These are phyloP conservation scores for Cladochytrium tenue DNA, from an alignment of 371 early-diverging fungal species.

Conservation along the genomic window DNA sequence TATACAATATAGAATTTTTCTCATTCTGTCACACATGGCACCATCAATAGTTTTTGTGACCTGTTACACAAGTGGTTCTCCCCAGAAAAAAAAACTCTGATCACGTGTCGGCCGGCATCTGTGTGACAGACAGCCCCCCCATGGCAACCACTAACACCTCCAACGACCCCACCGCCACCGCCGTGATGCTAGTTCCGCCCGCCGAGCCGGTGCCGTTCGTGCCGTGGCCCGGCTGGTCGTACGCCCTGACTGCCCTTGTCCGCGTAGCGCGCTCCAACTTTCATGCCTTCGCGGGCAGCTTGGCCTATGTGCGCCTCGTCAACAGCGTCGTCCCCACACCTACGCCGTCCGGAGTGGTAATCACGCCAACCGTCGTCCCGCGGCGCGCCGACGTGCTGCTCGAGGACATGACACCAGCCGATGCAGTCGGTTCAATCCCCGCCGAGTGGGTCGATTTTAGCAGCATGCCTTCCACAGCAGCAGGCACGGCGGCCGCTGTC, in stretches of 20 bases:
- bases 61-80: no score
- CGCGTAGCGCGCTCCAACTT: not conserved
- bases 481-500: no score
- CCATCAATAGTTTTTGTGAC: no score
- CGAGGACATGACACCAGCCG: slow-evolving; percentile 15
- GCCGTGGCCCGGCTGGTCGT: not conserved
- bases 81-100: no score
- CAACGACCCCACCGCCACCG: not conserved
- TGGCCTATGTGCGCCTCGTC: not conserved
- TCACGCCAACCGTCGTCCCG: slow-evolving; percentile 33
- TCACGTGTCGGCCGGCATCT: no score
- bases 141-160: no score
- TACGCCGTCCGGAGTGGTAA: slow-evolving; percentile 13
- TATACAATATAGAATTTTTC: no score
- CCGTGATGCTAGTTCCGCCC: not conserved
- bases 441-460: slow-evolving; percentile 36
- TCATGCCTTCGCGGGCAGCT: not conserved
- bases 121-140: no score
- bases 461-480: no score
- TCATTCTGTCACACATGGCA: no score
- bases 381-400: slow-evolving; percentile 27
- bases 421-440: slow-evolving; percentile 23
- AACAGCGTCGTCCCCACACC: slow-evolving; percentile 6
- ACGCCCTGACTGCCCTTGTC: not conserved
- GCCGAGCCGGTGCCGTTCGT: not conserved